A percentile compares a stretch with the other conserved stretches of the same genome.
phyloP scores from a whole-genome alignment of 768 basidiomycete species.

The Amanita pseudoporphyria region DNA sequence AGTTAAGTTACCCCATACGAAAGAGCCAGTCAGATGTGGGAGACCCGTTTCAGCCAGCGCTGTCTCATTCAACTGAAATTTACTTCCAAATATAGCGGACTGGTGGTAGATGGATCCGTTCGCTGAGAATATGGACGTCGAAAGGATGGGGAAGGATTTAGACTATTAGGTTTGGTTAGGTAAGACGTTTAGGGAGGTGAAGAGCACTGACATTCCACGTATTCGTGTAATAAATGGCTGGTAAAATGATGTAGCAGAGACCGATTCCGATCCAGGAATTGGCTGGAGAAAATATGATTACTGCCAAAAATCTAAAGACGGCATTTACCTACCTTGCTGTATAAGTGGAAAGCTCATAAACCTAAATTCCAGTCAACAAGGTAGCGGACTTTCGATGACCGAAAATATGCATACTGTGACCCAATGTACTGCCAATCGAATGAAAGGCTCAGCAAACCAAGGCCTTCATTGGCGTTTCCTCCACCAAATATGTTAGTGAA shows the following conservation, averaged over 20 bases:
- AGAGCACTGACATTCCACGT: constrained; percentile 39
- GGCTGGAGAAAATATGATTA: constrained; percentile 18
- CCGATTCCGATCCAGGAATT: constrained; percentile 49
- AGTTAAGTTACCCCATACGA: constrained; percentile 40
- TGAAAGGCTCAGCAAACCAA: constrained; percentile 51
- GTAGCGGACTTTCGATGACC: neutral
- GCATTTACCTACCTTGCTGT: constrained; percentile 35
- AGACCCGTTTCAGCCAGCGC: constrained; percentile 41
- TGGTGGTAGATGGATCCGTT: constrained; percentile 50
- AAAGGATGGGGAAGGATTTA: constrained; percentile 47
- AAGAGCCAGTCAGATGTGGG: constrained; percentile 41
- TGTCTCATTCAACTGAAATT: constrained; percentile 43
- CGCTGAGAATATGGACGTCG: constrained; percentile 43
- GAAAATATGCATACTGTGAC: constrained; percentile 22
- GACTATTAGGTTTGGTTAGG: constrained; percentile 26
- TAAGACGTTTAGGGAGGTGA: neutral
- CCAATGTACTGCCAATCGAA: constrained; percentile 65
- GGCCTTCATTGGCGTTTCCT: constrained; percentile 54
- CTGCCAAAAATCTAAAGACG: neutral
- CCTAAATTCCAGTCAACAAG: constrained; percentile 14
- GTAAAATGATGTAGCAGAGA: constrained; percentile 43
- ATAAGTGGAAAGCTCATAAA: constrained; percentile 44
- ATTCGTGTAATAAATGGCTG: constrained; percentile 55
- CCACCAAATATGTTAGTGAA: constrained; percentile 65
- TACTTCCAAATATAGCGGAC: constrained; percentile 39